Evolutionary conservation across 2,329 filamentous ascomycete species (phyloP).

Genomic region (Cercospora zeina): DNA sequence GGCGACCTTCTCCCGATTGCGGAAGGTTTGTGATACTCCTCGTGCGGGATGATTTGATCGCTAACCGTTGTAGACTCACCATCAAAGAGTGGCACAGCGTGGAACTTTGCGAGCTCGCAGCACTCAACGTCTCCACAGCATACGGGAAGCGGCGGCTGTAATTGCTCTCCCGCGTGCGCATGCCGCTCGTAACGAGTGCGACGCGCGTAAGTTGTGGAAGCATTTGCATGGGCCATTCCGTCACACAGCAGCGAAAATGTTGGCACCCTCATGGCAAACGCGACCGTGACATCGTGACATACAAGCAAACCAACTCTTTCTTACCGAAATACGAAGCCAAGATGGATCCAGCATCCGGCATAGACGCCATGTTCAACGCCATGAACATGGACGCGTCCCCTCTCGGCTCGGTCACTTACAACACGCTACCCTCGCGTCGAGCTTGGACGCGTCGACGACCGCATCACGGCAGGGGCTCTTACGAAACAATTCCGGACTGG

Average conservation of each 20-base stretch:
- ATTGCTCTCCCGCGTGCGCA: slow-evolving; percentile 15
- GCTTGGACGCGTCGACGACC: slow-evolving; percentile 13
- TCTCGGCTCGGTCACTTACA: slow-evolving; percentile 5
- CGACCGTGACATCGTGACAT: slow-evolving; percentile 4
- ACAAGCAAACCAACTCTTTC: slow-evolving; percentile 7
- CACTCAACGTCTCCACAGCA: background rate
- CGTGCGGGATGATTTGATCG: background rate
- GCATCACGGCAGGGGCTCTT: slow-evolving; percentile 4
- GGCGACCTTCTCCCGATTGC: slow-evolving; percentile 17
- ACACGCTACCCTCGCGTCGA: background rate
- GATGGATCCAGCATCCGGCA: background rate
- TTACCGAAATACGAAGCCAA: background rate
- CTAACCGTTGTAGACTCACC: slow-evolving; percentile 5
- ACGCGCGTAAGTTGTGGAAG: slow-evolving; percentile 11
- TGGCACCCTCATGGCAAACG: background rate
- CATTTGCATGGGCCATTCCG: background rate
- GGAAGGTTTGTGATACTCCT: slow-evolving; percentile 11
- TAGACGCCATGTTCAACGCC: slow-evolving; percentile 19
- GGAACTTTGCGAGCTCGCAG: slow-evolving; percentile 6
- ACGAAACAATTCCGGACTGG: background rate
- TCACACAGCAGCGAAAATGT: slow-evolving; percentile 17
- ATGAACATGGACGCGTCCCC: slow-evolving; percentile 17
- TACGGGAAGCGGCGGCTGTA: slow-evolving; percentile 1
- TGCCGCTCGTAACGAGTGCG: slow-evolving; percentile 12
- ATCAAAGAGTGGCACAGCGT: slow-evolving; percentile 3